phyloP scores from a whole-genome alignment of 2,329 filamentous ascomycete genomes.

The Thermoascus crustaceus region DNA sequence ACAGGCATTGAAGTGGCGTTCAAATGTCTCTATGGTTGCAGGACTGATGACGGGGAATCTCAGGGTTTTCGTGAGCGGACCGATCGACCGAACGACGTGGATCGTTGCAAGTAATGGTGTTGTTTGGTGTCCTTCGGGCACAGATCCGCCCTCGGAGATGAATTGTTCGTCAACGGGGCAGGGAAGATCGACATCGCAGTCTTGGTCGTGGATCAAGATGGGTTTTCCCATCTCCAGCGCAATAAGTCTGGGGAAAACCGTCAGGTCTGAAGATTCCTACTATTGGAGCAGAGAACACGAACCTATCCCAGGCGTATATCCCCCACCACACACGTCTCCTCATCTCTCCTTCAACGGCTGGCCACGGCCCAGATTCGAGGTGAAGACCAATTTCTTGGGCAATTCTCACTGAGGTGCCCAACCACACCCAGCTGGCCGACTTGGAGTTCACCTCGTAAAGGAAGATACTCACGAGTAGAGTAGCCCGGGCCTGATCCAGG shows the following conservation, averaged over 20 bases:
- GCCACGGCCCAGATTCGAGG: slow-evolving; percentile 63
- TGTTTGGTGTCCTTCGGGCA: slow-evolving; percentile 44
- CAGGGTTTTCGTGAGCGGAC: slow-evolving; percentile 63
- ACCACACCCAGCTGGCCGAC: slow-evolving; percentile 77
- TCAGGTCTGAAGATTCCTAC: slow-evolving; percentile 5
- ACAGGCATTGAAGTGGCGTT: slow-evolving; percentile 70
- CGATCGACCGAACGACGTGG: slow-evolving; percentile 70
- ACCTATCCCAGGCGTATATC: slow-evolving; percentile 82
- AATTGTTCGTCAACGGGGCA: slow-evolving; percentile 69
- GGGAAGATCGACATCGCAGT: slow-evolving; percentile 78
- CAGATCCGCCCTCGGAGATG: slow-evolving; percentile 43
- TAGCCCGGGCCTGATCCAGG: slow-evolving; percentile 64
- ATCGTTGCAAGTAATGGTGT: slow-evolving; percentile 71
- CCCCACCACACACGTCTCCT: slow-evolving; percentile 88
- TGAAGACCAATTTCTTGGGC: slow-evolving; percentile 81
- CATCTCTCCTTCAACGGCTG: slow-evolving; percentile 74
- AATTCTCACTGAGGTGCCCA: slow-evolving; percentile 69
- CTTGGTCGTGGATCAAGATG: slow-evolving; percentile 73
- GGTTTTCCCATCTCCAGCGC: slow-evolving; percentile 75
- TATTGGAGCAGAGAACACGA: slow-evolving; percentile 16
- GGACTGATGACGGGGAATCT: slow-evolving; percentile 58
- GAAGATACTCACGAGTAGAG: slow-evolving; percentile 68
- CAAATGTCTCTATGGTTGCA: slow-evolving; percentile 66
- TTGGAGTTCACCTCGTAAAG: slow-evolving; percentile 80
- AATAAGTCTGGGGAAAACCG: slow-evolving; percentile 46